Evolutionary conservation across 2,329 filamentous ascomycete species (phyloP).

Genomic region (Fusarium aywerte): DNA sequence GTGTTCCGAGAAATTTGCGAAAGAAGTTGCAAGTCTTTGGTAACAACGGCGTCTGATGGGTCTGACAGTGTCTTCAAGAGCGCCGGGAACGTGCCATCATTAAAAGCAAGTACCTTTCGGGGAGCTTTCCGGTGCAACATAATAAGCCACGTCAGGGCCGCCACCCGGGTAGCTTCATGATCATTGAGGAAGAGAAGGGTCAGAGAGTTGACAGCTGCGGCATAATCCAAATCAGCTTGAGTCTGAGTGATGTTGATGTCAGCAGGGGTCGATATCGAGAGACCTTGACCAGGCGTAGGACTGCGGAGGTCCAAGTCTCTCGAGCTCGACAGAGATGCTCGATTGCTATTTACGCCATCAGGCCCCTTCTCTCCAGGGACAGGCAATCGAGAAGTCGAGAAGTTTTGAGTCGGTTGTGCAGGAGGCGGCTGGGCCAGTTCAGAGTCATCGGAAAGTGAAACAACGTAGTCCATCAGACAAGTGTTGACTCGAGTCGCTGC

Average conservation of each 20-base stretch:
- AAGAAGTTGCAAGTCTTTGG: constrained; percentile 89
- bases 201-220: constrained; percentile 90
- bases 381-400: constrained; percentile 55
- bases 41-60: constrained; percentile 94
- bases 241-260: constrained; percentile 57
- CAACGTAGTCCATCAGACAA: constrained; percentile 92
- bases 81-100: constrained; percentile 96
- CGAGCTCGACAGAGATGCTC: constrained; percentile 63
- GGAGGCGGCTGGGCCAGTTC: constrained; percentile 45
- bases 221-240: constrained; percentile 88
- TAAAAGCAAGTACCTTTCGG: constrained; percentile 91
- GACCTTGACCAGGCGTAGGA: constrained; percentile 62
- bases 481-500: constrained; percentile 90
- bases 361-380: constrained; percentile 55
- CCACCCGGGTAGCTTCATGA: constrained; percentile 93
- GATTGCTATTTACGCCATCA: constrained; percentile 61
- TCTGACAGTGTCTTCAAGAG: constrained; percentile 96
- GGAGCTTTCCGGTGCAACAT: constrained; percentile 98
- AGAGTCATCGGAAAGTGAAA: constrained; percentile 82
- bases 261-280: constrained; percentile 58
- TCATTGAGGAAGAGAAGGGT: constrained; percentile 96
- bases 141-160: constrained; percentile 93
- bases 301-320: constrained; percentile 65
- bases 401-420: constrained; percentile 45
- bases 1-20: constrained; percentile 97